These are phyloP conservation scores for Sporothrix phasma DNA, from an alignment of 2,329 filamentous ascomycete genomes.

Conservation along the genomic window DNA sequence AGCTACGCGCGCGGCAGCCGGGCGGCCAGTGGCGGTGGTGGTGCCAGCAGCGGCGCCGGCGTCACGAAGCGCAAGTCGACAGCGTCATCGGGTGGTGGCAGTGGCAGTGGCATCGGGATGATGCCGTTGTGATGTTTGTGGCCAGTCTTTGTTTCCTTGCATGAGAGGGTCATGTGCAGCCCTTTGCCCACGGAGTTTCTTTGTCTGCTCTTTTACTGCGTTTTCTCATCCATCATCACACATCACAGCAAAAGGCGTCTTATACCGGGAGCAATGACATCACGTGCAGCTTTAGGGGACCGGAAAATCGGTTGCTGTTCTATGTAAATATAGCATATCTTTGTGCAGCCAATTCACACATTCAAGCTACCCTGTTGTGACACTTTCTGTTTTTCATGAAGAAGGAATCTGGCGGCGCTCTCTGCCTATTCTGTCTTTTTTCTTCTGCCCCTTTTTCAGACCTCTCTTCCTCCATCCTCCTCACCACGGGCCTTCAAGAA, in stretches of 20 bases:
- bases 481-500: background rate
- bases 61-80: slow-evolving; percentile 11
- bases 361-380: background rate
- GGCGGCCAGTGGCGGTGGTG: slow-evolving; percentile 17
- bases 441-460: background rate
- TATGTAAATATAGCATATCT: background rate
- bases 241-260: background rate
- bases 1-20: slow-evolving; percentile 9
- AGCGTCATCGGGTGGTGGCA: background rate
- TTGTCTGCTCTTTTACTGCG: background rate
- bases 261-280: background rate
- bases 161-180: background rate
- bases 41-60: slow-evolving; percentile 12
- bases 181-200: background rate
- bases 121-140: slow-evolving; percentile 19
- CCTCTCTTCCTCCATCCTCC: background rate
- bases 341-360: background rate
- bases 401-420: background rate
- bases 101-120: slow-evolving; percentile 18
- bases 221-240: background rate
- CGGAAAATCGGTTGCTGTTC: background rate
- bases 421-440: too few species aligned
- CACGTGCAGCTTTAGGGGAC: background rate
- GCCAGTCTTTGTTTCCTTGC: background rate
- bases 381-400: background rate